These are phyloP conservation scores for Cystofilobasidium capitatum DNA, from an alignment of 768 basidiomycete species.

Conservation along the genomic window DNA sequence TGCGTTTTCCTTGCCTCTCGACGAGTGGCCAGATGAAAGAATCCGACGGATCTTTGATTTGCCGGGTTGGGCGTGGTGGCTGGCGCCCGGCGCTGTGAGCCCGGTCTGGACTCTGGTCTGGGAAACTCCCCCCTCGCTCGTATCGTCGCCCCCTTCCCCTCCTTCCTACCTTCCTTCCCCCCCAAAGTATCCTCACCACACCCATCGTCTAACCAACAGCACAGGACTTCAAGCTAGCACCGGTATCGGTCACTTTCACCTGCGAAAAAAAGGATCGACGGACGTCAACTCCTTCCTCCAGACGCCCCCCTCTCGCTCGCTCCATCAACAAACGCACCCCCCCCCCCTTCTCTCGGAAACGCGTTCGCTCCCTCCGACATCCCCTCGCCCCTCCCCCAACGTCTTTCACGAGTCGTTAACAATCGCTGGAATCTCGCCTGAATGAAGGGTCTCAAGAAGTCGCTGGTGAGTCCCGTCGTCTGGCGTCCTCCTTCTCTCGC, in stretches of 20 bases:
- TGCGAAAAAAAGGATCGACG: not conserved
- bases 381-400: not conserved
- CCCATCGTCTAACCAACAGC: not conserved
- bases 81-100: no score
- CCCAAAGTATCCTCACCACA: not conserved
- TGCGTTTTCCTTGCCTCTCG: no score
- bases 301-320: not conserved
- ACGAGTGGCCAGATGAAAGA: no score
- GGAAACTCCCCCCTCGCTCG: not conserved
- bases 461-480: not conserved
- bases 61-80: no score
- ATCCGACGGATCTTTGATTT: no score
- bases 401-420: not conserved
- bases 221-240: not conserved
- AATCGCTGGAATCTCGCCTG: no score
- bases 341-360: no score
- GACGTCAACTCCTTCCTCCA: not conserved
- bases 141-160: not conserved
- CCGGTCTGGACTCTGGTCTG: no score
- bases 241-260: not conserved
- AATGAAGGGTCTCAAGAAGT: conserved; percentile 41
- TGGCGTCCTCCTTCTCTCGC: not conserved
- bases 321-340: conserved; percentile 3
- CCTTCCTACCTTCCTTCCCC: not conserved
- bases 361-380: not conserved